phyloP scores from a whole-genome alignment of 352 stramenopile species.

The Hyaloperonospora arabidopsidis region DNA sequence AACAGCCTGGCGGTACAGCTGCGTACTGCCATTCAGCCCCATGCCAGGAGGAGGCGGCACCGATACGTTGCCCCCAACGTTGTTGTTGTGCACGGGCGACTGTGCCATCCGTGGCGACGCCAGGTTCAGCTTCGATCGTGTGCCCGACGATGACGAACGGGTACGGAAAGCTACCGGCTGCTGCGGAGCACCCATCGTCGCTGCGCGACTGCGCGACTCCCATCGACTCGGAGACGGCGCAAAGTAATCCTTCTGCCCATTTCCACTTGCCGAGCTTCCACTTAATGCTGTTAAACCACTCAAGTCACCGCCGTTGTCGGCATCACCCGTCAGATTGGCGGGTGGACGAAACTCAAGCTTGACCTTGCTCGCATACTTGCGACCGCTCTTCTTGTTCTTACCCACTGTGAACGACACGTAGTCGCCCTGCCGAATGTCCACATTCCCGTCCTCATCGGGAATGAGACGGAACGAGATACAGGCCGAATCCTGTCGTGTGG shows the following conservation, averaged over 20 bases:
- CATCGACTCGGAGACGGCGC: constrained; percentile 41
- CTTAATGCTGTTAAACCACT: constrained; percentile 17
- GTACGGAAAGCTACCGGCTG: constrained; percentile 38
- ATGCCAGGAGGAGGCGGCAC: constrained; percentile 31
- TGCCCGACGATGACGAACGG: constrained; percentile 53
- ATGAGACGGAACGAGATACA: constrained; percentile 86
- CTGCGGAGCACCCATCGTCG: constrained; percentile 39
- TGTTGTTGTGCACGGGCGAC: constrained; percentile 36
- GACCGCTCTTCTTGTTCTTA: constrained; percentile 87
- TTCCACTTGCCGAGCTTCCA: constrained; percentile 27
- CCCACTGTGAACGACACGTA: constrained; percentile 85
- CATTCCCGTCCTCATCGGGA: constrained; percentile 77
- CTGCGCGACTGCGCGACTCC: constrained; percentile 51
- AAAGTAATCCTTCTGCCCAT: constrained; percentile 55
- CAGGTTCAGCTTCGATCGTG: constrained; percentile 50
- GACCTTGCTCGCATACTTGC: constrained; percentile 84
- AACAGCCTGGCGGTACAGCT: constrained; percentile 67
- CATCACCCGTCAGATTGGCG: constrained; percentile 38
- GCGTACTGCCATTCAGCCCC: constrained; percentile 40
- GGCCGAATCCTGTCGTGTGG: constrained; percentile 72
- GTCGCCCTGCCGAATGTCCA: constrained; percentile 78
- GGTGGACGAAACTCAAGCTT: constrained; percentile 83
- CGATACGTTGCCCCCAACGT: constrained; percentile 18
- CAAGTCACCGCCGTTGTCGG: constrained; percentile 12
- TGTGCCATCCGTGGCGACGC: constrained; percentile 53